These are phyloP conservation scores for Polygonum maritimum DNA, from an alignment of 148 eudicot species.

Conservation along the genomic window DNA sequence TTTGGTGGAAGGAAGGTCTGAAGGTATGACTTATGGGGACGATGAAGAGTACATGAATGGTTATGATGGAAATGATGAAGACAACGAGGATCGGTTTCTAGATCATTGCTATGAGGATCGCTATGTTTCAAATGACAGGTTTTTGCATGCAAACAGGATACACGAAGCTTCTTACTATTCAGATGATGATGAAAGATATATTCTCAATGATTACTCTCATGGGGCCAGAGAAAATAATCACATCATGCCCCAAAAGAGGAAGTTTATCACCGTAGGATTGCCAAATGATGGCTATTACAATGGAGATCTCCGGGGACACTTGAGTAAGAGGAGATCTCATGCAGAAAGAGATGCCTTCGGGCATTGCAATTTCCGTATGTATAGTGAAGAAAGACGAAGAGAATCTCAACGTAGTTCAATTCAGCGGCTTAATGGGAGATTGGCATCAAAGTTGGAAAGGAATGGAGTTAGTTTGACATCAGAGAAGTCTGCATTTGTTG, in stretches of 20 bases:
- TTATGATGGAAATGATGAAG: slow-evolving; percentile 30
- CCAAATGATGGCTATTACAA: slow-evolving; percentile 17
- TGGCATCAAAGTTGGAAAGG: slow-evolving; percentile 26
- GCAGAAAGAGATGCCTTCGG: slow-evolving; percentile 18
- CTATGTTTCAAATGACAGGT: slow-evolving; percentile 20
- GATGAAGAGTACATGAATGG: slow-evolving; percentile 25
- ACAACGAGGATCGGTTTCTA: slow-evolving; percentile 21
- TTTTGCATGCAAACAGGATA: slow-evolving; percentile 13
- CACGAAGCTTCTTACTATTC: slow-evolving; percentile 21
- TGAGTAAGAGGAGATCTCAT: slow-evolving; percentile 33
- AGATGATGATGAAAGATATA: slow-evolving; percentile 18
- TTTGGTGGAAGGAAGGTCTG: slow-evolving; percentile 44
- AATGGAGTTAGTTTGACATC: slow-evolving; percentile 17
- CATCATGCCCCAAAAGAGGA: slow-evolving; percentile 26
- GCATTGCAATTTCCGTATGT: slow-evolving; percentile 15
- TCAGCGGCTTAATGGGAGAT: slow-evolving; percentile 17
- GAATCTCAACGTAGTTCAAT: slow-evolving; percentile 16
- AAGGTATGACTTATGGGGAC: slow-evolving; percentile 30
- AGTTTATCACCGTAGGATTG: slow-evolving; percentile 20
- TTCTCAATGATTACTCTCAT: slow-evolving; percentile 12
- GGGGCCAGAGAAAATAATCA: slow-evolving; percentile 19
- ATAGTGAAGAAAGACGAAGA: slow-evolving; percentile 21
- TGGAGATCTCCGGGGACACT: slow-evolving; percentile 43
- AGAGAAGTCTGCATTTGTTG: slow-evolving; percentile 10
- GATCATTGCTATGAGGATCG: slow-evolving; percentile 27